A percentile compares a stretch with the other conserved stretches of the same genome.
Conservation (phyloP, 371 early-diverging fungal genomes). For the Zychaea mexicana region DNA sequence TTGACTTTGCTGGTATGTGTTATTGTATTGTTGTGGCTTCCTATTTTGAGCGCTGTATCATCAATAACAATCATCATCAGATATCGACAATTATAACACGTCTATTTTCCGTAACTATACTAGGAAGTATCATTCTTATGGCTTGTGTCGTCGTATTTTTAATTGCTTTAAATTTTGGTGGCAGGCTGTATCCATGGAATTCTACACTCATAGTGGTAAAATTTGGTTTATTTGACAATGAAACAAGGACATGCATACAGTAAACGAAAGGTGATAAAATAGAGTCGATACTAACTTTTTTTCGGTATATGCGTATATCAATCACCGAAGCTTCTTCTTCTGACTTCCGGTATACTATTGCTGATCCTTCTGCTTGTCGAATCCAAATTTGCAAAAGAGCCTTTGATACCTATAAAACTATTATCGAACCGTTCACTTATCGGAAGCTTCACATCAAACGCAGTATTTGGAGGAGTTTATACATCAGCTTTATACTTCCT, state of each 20-base stretch:
- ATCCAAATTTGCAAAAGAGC: neutral
- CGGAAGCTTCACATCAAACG: neutral
- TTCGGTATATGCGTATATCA: too few species aligned
- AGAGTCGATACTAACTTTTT: too few species aligned
- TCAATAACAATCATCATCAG: neutral
- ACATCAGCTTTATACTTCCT: neutral
- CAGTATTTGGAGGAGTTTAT: neutral
- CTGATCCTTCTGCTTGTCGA: neutral
- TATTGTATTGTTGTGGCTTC: neutral
- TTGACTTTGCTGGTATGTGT: conserved; percentile 1
- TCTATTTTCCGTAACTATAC: too few species aligned
- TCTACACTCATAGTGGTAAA: neutral
- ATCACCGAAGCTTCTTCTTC: neutral
- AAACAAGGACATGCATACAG: neutral
- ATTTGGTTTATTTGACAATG: too few species aligned
- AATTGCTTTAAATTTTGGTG: neutral
- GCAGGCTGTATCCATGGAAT: neutral
- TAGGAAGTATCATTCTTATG: neutral
- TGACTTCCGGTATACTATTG: neutral
- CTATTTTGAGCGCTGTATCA: neutral
- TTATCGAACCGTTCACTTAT: neutral
- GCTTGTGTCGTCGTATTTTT: neutral
- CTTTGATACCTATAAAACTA: neutral
- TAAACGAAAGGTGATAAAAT: neutral
- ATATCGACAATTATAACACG: too few species aligned